Evolutionary conservation across 1,139 yeast genomes (phyloP), one percentile per base, ranked within the genome.

Genomic region (Zhuliangozyma blackwelliae): DNA sequence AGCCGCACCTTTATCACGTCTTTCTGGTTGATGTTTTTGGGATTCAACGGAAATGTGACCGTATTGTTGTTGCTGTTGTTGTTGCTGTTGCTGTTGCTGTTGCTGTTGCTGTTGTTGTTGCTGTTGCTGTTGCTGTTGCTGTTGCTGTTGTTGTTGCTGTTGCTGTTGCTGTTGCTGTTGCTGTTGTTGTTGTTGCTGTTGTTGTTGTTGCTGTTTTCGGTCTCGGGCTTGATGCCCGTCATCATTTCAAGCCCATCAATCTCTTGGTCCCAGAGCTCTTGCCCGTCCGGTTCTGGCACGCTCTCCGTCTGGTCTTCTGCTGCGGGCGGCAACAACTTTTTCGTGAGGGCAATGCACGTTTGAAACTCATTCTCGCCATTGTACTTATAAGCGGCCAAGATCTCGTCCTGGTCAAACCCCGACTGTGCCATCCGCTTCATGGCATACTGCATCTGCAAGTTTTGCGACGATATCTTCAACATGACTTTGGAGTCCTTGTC

Each of bases 251-350:
- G 59, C 31, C 88, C 80, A 40, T 82, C 86, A n/a, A 84, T 51
- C 54, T 90, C 97, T 51, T 85, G 84, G 2, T 65, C 56, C 97
- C 97, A 90, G 10, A 75, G 54, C 6, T 65, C 73, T 27, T 51
- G 54, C 5, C 59, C 50, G 10, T 56, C 59, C 9, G 31, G 32
- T 26, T 39, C 43, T 8, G 32, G 26, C 16, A 16, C 16, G 12
- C 31, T 10, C n/a, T 10, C 25, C 10, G 21, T 19, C 5, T 27
- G 12, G 20, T 34, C 32, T 2, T 12, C 25, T 5, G 12, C 27
- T 6, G 16, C 8, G 5, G 12, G 5, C 4, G 27, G 27, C 0
- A 66, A 55, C 12, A 76, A 52, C 43, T 59, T 56, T 31, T 64
- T 64, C 0, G 86, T 77, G 32, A 81, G 52, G 5, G 59, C 51